phyloP scores from a whole-genome alignment of 176 grass and related monocot species.

The Rhipidocladum racemiflorum region DNA sequence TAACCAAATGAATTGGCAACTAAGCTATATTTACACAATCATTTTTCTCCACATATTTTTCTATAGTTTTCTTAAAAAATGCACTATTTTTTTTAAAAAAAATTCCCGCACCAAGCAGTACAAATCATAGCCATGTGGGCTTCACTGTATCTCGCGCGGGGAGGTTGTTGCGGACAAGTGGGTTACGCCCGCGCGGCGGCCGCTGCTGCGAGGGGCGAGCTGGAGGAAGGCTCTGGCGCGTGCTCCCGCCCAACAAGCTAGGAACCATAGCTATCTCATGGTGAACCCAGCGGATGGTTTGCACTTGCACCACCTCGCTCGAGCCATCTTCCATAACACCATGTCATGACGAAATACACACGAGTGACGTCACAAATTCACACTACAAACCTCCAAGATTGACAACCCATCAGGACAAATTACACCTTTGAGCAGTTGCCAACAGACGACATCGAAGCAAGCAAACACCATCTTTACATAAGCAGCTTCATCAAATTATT shows the following conservation, averaged over 20 bases:
- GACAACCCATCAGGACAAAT: neutral
- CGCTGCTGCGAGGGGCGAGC: neutral
- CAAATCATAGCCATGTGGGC: too few species aligned
- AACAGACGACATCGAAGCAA: neutral
- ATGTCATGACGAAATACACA: too few species aligned
- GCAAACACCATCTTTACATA: constrained; percentile 40
- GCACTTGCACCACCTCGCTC: neutral
- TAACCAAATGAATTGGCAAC: too few species aligned
- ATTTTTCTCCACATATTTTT: too few species aligned
- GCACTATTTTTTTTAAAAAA: too few species aligned
- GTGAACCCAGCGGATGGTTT: neutral
- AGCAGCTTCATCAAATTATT: constrained; percentile 36
- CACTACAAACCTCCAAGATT: neutral
- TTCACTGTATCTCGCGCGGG: too few species aligned
- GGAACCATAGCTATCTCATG: neutral
- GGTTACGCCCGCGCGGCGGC: neutral
- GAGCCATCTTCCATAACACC: neutral
- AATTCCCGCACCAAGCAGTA: too few species aligned
- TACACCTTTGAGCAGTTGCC: neutral
- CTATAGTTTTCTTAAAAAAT: too few species aligned
- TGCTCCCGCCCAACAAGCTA: neutral
- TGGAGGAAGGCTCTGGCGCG: neutral
- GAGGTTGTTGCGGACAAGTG: neutral
- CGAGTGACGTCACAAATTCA: neutral
- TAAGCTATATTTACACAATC: too few species aligned